Evolutionary conservation across 2,329 filamentous ascomycete species (phyloP).

Genomic region (Exophiala sp.): DNA sequence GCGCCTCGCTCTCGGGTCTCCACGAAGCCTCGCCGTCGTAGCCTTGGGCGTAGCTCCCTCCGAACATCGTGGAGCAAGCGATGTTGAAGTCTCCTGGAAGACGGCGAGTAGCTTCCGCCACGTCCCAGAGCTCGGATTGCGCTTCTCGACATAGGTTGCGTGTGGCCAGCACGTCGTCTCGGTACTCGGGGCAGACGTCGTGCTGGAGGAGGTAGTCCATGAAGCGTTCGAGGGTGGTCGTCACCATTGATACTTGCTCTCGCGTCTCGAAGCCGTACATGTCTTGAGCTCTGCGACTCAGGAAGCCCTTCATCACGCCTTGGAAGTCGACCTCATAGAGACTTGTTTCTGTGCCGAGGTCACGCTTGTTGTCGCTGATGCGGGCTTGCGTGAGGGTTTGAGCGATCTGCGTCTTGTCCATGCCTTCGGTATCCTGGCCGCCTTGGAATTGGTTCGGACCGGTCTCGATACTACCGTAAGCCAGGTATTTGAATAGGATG

Average conservation of each 20-base stretch:
- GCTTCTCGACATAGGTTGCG: constrained; percentile 64
- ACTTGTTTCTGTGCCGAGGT: constrained; percentile 40
- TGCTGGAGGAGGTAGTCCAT: constrained; percentile 83
- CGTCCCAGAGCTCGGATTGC: constrained; percentile 62
- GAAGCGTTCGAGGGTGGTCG: constrained; percentile 75
- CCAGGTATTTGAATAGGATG: constrained; percentile 76
- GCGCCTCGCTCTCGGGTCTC: constrained; percentile 31
- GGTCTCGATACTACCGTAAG: constrained; percentile 74
- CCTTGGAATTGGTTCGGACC: constrained; percentile 61
- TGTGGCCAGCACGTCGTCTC: constrained; percentile 63
- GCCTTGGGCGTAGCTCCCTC: constrained; percentile 47
- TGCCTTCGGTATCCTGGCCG: constrained; percentile 57
- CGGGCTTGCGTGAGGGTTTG: constrained; percentile 54
- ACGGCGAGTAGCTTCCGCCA: constrained; percentile 48
- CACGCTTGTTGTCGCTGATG: constrained; percentile 47
- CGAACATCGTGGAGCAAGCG: constrained; percentile 68
- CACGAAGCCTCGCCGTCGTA: constrained; percentile 42
- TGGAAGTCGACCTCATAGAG: constrained; percentile 77
- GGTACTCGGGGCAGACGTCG: constrained; percentile 79
- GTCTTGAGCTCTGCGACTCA: constrained; percentile 59
- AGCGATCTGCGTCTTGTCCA: constrained; percentile 63
- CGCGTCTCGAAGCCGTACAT: constrained; percentile 56
- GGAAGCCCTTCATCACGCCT: constrained; percentile 70
- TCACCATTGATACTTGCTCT: constrained; percentile 55
- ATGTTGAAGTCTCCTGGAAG: constrained; percentile 78